Evolutionary conservation across 2,329 filamentous ascomycete genomes (phyloP).

Genomic region (Neonectria magnoliae): DNA sequence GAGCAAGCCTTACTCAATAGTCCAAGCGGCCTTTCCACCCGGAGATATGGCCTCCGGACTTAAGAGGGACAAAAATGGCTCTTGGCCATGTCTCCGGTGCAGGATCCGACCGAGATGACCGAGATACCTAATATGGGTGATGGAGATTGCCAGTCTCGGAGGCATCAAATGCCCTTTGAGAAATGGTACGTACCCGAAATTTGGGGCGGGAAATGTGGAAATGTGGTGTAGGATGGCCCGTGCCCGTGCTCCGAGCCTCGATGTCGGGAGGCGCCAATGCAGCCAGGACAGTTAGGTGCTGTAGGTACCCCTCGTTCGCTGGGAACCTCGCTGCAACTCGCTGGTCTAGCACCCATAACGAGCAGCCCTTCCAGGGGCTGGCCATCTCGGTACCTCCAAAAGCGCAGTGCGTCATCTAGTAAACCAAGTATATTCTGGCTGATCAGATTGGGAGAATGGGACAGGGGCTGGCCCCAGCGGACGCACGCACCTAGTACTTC

Average conservation of each 20-base stretch:
- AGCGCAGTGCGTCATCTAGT: not conserved
- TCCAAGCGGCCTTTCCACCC: not conserved
- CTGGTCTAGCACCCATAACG: not conserved
- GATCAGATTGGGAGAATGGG: conserved; percentile 8
- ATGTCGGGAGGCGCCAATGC: conserved; percentile 9
- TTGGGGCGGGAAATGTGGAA: conserved; percentile 14
- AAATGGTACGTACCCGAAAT: conserved; percentile 9
- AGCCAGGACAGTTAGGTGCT: not conserved
- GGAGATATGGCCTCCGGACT: not conserved
- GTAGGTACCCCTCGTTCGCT: conserved; percentile 15
- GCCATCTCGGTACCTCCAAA: not conserved
- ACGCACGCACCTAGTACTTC: not conserved
- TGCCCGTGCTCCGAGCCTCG: conserved; percentile 2
- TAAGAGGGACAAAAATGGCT: not conserved
- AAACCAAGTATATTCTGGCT: not conserved
- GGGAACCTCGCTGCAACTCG: not conserved
- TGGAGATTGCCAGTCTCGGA: not conserved
- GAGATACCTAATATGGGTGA: not conserved
- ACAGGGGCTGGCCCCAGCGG: conserved; percentile 9
- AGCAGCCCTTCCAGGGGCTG: not conserved
- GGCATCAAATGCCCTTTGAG: not conserved
- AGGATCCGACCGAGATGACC: conserved; percentile 11
- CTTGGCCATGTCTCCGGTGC: conserved; percentile 6
- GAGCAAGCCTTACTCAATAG: not conserved
- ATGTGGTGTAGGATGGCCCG: conserved; percentile 13